phyloP scores from a whole-genome alignment of 805 yeast genomes.

The Lipomyces japonicus region DNA sequence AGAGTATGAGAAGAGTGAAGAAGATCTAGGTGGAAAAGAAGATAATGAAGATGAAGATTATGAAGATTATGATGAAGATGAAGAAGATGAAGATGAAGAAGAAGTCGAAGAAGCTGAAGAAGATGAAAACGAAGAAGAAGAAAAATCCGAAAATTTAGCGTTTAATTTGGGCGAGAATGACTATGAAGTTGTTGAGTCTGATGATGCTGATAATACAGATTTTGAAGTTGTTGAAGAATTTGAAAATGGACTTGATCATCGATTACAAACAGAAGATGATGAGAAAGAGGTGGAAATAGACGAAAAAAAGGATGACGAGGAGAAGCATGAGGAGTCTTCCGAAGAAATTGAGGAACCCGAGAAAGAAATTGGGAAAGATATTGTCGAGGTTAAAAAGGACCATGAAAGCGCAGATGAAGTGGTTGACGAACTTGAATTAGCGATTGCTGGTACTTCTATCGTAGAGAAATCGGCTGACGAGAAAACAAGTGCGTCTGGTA shows the following conservation, averaged over 20 bases:
- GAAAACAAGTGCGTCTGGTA: too few relatives aligned
- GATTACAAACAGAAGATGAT: slow-evolving; percentile 3
- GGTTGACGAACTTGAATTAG: not conserved
- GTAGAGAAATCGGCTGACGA: too few relatives aligned
- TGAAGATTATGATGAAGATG: slow-evolving; percentile 4
- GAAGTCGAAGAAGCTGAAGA: slow-evolving; percentile 13
- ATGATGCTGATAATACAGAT: slow-evolving; percentile 4
- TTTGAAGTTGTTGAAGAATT: slow-evolving; percentile 11
- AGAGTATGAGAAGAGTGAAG: slow-evolving; percentile 2
- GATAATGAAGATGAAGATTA: slow-evolving; percentile 6
- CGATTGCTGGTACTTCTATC: too few relatives aligned
- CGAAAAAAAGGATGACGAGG: slow-evolving; percentile 2
- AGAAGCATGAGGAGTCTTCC: not conserved
- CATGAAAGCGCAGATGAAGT: slow-evolving; percentile 3
- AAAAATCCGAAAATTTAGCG: slow-evolving; percentile 4
- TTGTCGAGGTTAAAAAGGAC: not conserved
- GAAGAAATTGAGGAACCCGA: not conserved
- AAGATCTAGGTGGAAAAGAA: not conserved
- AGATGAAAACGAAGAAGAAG: slow-evolving; percentile 6
- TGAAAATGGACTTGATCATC: slow-evolving; percentile 6
- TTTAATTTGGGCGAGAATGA: slow-evolving; percentile 1
- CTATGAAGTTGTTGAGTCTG: slow-evolving; percentile 4
- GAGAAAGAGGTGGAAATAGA: slow-evolving; percentile 10
- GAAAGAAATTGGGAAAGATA: slow-evolving; percentile 1
- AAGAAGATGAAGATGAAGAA: slow-evolving; percentile 5